These are phyloP conservation scores for Penicillium rolfsii DNA, from an alignment of 2,329 filamentous ascomycete species.

Conservation along the genomic window DNA sequence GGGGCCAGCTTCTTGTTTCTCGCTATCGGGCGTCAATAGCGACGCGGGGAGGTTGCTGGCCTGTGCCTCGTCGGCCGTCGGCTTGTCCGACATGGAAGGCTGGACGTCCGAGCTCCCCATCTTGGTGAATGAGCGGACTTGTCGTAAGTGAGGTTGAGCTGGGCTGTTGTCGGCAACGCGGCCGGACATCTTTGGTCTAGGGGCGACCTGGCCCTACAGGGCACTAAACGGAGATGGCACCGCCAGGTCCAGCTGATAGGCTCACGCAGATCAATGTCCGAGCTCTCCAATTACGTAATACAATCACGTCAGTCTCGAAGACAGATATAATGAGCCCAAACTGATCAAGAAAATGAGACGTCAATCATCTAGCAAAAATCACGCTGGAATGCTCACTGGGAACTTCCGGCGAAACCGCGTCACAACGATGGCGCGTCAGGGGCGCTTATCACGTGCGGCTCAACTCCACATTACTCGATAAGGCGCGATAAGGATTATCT, in stretches of 20 bases:
- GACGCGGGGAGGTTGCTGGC: conserved; percentile 30
- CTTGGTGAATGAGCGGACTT: conserved; percentile 38
- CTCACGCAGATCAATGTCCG: conserved; percentile 30
- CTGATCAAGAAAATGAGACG: background rate
- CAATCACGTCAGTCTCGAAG: background rate
- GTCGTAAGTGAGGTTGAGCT: conserved; percentile 32
- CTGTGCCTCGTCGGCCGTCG: conserved; percentile 31
- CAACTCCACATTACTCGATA: conserved; percentile 32
- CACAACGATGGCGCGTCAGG: conserved; percentile 18
- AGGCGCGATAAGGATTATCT: conserved; percentile 7
- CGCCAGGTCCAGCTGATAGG: conserved; percentile 35
- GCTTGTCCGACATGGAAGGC: conserved; percentile 31
- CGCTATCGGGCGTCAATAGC: conserved; percentile 24
- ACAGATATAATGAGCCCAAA: background rate
- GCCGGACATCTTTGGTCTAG: conserved; percentile 26
- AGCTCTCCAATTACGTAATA: conserved; percentile 14
- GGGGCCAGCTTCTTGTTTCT: conserved; percentile 31
- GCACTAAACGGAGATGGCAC: conserved; percentile 28
- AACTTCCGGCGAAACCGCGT: background rate
- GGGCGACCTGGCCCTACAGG: conserved; percentile 32
- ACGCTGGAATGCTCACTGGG: background rate
- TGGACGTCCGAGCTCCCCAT: conserved; percentile 36
- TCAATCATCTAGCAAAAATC: background rate
- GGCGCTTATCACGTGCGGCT: conserved; percentile 27
- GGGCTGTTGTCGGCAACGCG: conserved; percentile 29